Conservation (phyloP, 345 rosid species). For the Acer campestre region DNA sequence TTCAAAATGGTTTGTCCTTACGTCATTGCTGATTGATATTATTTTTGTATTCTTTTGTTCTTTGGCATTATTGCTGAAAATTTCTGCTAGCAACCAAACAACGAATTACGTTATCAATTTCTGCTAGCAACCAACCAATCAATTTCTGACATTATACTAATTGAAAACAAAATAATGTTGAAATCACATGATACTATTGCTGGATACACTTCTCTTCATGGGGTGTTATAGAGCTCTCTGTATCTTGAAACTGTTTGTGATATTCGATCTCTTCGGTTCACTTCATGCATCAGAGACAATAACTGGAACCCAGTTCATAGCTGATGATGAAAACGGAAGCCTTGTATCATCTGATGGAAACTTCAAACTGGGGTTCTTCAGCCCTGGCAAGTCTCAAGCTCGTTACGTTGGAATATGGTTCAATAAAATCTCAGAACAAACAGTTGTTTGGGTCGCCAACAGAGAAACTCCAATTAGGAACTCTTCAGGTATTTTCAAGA, state of each 20-base stretch:
- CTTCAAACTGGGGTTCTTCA: slow-evolving; percentile 36
- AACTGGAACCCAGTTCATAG: neutral
- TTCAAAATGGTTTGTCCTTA: too few relatives aligned
- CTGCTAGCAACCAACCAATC: too few relatives aligned
- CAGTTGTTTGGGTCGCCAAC: slow-evolving; percentile 36
- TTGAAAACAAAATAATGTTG: neutral
- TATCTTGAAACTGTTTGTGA: neutral
- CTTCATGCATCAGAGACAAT: slow-evolving; percentile 11
- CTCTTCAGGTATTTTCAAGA: slow-evolving; percentile 15
- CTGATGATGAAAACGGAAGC: slow-evolving; percentile 20
- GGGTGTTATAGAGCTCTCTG: neutral
- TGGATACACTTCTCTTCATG: neutral
- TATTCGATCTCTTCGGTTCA: neutral
- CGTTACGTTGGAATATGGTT: slow-evolving; percentile 35
- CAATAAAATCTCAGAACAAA: slow-evolving; percentile 12
- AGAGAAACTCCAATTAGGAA: slow-evolving; percentile 20
- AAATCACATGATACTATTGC: neutral
- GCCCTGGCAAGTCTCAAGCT: slow-evolving; percentile 11
- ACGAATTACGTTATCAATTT: too few relatives aligned
- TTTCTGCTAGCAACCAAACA: too few relatives aligned
- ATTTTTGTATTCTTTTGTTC: too few relatives aligned
- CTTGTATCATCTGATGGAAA: slow-evolving; percentile 11
- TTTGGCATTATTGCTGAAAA: too few relatives aligned
- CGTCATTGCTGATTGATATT: too few relatives aligned
- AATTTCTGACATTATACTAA: too few relatives aligned